Evolutionary conservation across 2,329 filamentous ascomycete genomes (phyloP), one percentile per base, ranked within the genome.

Genomic region (Teratosphaeria epicoccoides): DNA sequence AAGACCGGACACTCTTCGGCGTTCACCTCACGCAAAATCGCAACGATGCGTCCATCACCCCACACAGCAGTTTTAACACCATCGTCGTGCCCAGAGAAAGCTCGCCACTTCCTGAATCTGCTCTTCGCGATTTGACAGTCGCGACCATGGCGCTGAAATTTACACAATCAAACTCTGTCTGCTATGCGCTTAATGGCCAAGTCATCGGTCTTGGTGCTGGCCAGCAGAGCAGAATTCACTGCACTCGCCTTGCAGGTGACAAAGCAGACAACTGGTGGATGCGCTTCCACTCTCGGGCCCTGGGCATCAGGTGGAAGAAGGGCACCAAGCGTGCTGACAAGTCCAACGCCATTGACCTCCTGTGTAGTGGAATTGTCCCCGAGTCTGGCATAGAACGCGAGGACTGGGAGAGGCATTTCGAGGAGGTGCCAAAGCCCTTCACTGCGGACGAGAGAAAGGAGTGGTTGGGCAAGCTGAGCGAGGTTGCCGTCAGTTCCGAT

Each of bases 181-280:
- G 91, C 80, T 98, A 97, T 68, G 90, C 93, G 51, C 78, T 88
- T 57, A 90, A 95, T 64, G 93, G 93, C 46, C 93, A 97, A 73
- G 80, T 97, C 63, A 80, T 98, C 62, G 93, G 93, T 59, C 83
- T 98, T 51, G 93, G 93, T 59, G 93, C 93, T 51, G 93, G 93
- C 55, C 93, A 98, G 73, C 93, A 98, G 75, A 95, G 88, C 56
- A 86, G 93, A 61, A 98, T 98, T 63, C 93, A 98, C 79, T 98
- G 93, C 81, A 98, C 93, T 43, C 85, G 93, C 59, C 82, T 98
- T 49, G 93, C 93, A 10, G 93, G 93, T 55, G 91, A 97, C 77
- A 98, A 98, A 79, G 88, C 90, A 47, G 93, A 98, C 73, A 96
- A 95, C 78, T 97, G 91, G 91, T 98, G 91, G 93, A 86, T 98